Evolutionary conservation across 192 early-diverging fungal genomes (phyloP).

Genomic region (Coemansia asiatica): DNA sequence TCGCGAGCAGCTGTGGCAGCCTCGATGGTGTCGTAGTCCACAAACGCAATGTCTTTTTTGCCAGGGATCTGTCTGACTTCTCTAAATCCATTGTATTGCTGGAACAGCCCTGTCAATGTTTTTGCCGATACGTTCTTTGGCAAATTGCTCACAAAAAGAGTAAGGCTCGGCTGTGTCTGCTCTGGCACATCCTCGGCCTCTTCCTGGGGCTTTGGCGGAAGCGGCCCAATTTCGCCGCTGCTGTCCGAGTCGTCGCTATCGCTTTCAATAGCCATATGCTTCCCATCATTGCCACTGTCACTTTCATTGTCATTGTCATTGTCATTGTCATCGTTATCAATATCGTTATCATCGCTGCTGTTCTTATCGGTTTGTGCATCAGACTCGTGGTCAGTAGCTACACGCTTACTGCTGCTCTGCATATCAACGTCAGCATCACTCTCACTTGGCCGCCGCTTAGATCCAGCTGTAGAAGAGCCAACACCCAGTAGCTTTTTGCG

Average conservation of each 20-base stretch:
- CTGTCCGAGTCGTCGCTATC: conserved; percentile 19
- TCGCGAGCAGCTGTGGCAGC: conserved; percentile 38
- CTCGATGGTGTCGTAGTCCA: conserved; percentile 39
- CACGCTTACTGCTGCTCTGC: not conserved
- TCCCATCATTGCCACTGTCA: conserved; percentile 14
- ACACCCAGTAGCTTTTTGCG: conserved; percentile 40
- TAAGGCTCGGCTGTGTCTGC: conserved; percentile 17
- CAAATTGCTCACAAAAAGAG: conserved; percentile 49
- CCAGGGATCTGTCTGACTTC: conserved; percentile 42
- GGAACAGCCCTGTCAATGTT: conserved; percentile 44
- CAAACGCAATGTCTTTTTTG: conserved; percentile 42
- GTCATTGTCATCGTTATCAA: conserved; percentile 13
- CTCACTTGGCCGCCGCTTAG: conserved; percentile 25
- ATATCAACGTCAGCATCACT: conserved; percentile 4
- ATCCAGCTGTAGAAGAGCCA: not conserved
- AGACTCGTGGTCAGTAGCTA: not conserved
- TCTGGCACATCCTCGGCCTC: not conserved
- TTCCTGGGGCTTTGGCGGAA: conserved; percentile 11
- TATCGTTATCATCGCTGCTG: not conserved
- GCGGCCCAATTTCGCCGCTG: conserved; percentile 34
- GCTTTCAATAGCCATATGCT: conserved; percentile 18
- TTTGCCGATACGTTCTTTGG: conserved; percentile 32
- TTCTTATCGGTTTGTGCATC: conserved; percentile 1
- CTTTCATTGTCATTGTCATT: conserved; percentile 8
- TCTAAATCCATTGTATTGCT: conserved; percentile 48